Conservation (phyloP, 495 filamentous ascomycete genomes). For the Aspergillus baeticus region DNA sequence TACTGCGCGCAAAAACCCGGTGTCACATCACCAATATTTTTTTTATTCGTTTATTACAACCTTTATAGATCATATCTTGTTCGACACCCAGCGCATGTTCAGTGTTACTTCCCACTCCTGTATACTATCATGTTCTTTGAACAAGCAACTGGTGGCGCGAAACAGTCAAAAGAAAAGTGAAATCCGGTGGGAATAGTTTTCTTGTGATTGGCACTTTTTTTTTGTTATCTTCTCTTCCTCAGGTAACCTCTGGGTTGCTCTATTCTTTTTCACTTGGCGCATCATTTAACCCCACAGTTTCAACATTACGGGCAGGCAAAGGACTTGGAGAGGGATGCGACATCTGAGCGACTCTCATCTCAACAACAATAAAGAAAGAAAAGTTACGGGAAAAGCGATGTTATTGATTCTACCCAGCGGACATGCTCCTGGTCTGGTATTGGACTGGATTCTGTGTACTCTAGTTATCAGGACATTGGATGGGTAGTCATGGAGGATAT, state of each 20-base stretch:
- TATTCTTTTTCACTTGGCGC: constrained; percentile 3
- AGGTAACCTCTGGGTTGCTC: constrained; percentile 1
- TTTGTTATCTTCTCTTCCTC: constrained; percentile 2
- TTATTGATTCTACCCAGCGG: constrained; percentile 11
- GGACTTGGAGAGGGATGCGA: constrained; percentile 12
- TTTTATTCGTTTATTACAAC: constrained; percentile 8
- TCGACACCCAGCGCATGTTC: constrained; percentile 7
- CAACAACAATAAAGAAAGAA: constrained; percentile 14
- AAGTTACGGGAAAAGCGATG: constrained; percentile 20
- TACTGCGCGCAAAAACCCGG: constrained; percentile 1
- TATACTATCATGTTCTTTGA: constrained; percentile 22
- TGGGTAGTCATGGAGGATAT: constrained; percentile 14
- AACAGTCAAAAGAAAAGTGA: constrained; percentile 28
- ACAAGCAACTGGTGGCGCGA: constrained; percentile 17
- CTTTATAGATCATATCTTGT: constrained; percentile 17
- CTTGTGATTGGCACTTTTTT: constrained; percentile 15
- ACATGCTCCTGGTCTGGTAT: constrained; percentile 4
- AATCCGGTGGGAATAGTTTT: constrained; percentile 14
- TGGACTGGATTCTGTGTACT: constrained; percentile 23
- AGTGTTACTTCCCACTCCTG: constrained; percentile 22
- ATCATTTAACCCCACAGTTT: constrained; percentile 10
- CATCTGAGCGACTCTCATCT: background rate
- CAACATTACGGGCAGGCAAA: constrained; percentile 18
- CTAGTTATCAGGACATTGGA: constrained; percentile 22
- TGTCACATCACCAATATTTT: constrained; percentile 6